These are phyloP conservation scores for Emiliania huxleyi DNA, from an alignment of 78 protist genomes.

Conservation along the genomic window DNA sequence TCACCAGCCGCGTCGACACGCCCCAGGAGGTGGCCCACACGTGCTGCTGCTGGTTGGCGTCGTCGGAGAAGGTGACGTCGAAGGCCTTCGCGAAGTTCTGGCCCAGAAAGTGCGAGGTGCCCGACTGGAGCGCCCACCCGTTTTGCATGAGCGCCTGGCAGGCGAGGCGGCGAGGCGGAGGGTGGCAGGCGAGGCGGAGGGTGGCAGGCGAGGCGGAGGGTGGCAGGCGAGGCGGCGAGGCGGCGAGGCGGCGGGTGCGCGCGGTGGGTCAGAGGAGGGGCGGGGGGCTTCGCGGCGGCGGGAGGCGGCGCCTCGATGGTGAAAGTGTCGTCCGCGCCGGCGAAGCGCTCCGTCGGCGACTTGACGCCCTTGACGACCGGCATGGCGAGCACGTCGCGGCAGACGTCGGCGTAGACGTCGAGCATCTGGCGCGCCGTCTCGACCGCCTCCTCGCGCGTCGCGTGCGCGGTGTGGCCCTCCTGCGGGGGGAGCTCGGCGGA, in stretches of 20 bases:
- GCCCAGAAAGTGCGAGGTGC: constrained; percentile 7
- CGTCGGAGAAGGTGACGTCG: constrained; percentile 17
- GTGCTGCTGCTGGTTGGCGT: not conserved
- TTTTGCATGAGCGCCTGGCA: constrained; percentile 24
- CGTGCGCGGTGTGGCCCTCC: constrained; percentile 78
- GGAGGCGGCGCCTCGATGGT: constrained; percentile 40
- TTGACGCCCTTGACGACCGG: constrained; percentile 36
- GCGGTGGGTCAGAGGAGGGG: too few species aligned
- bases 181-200: not conserved
- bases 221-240: not conserved
- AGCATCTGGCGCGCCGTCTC: constrained; percentile 42
- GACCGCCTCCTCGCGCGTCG: constrained; percentile 59
- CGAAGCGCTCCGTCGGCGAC: constrained; percentile 45
- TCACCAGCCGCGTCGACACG: constrained; percentile 57
- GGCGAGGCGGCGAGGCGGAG: not conserved
- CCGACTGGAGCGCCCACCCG: constrained; percentile 51
- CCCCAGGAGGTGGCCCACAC: constrained; percentile 55
- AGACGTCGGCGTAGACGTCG: constrained; percentile 26
- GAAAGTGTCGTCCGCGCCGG: constrained; percentile 49
- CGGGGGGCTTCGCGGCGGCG: too few species aligned
- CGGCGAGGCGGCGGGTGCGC: not conserved
- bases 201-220: not conserved
- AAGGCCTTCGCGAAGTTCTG: constrained; percentile 65
- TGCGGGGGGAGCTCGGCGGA: constrained; percentile 43
- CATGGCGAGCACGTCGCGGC: not conserved